Base-by-base conservation (phyloP, 2,329 filamentous ascomycete species). In the Fusarium coicis region DNA sequence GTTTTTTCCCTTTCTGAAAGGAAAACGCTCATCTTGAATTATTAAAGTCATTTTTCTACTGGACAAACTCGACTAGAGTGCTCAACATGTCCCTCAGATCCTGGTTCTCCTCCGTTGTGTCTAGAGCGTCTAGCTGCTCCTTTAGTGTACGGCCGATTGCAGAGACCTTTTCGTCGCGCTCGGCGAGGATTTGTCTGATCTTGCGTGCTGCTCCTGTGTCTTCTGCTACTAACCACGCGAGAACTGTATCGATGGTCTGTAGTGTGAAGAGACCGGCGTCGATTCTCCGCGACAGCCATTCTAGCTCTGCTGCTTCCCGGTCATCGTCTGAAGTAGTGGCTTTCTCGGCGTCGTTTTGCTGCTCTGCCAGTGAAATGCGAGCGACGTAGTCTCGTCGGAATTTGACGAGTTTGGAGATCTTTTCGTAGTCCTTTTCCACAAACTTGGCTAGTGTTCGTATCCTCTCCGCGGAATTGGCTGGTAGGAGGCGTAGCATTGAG, bases 361-460 rank as follows among this genome's bases (percentile, higher is more conserved):
- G 89, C 68, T 83, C 81, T 23, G 79, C 81, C 23, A 72, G 75
- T 57, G 95, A 92, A 2, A 93, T 90, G 0, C 86, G 84, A 1
- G 83, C 84, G 1, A 88, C 88, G 79, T 95, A 97, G 18, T 93
- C 92, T 53, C 89, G 84, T 44, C 95, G 89, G 53, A 98, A 81
- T 67, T 88, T 86, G 40, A 97, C 81, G 9, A 98, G 85, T 79
- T 91, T 93, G 10, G 80, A 84, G 42, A 94, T 90, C 85, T 98
- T 98, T 74, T 92, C 94, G 80, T 97, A 97, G 73, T 97, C 91
- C 79, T 94, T 97, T 81, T 99, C 96, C 23, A 97, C 93, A 77
- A 98, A 98, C 79, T 99, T 99, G 53, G 95, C 96, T 8, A 98
- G 87, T 2, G 92, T 89, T 8, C 96, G 90, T 75, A 98, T 97